Conservation (phyloP, 1,284 basidiomycete species). For the Pseudozyma thailandica region DNA sequence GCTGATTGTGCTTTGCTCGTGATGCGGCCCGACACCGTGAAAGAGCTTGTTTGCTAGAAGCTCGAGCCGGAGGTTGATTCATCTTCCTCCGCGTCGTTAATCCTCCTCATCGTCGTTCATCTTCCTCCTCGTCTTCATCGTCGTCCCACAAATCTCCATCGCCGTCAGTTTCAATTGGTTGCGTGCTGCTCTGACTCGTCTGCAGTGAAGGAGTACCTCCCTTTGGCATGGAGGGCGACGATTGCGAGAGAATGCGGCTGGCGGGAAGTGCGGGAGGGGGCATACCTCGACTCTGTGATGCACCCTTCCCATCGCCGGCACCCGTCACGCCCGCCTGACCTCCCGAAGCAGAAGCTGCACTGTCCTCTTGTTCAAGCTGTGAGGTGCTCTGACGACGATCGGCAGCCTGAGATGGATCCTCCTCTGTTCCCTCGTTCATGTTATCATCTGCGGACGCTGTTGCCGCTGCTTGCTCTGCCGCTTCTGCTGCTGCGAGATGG, state of each 20-base stretch:
- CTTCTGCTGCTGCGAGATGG: slow-evolving; percentile 53
- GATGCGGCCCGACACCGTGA: no score
- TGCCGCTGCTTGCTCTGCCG: slow-evolving; percentile 34
- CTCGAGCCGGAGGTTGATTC: no score
- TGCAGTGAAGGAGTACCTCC: background rate
- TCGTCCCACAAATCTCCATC: slow-evolving; percentile 53
- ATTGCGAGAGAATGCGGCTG: slow-evolving; percentile 13
- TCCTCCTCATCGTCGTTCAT: no score
- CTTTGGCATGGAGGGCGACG: background rate
- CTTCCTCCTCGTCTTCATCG: slow-evolving; percentile 25
- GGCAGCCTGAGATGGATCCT: background rate
- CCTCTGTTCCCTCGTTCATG: slow-evolving; percentile 14
- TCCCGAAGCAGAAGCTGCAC: background rate
- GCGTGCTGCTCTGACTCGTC: background rate
- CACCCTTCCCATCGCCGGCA: background rate
- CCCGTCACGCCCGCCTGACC: background rate
- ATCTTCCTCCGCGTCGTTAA: no score
- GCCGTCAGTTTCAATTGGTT: slow-evolving; percentile 29
- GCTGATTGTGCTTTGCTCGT: no score
- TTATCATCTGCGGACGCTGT: slow-evolving; percentile 22
- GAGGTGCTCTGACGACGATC: slow-evolving; percentile 38
- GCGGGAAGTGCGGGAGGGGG: slow-evolving; percentile 37
- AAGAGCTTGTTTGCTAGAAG: no score
- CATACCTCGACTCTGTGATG: slow-evolving; percentile 26
- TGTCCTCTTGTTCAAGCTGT: slow-evolving; percentile 1